Evolutionary conservation across 306 rosid genomes (phyloP).

Genomic region (Prunus mume): DNA sequence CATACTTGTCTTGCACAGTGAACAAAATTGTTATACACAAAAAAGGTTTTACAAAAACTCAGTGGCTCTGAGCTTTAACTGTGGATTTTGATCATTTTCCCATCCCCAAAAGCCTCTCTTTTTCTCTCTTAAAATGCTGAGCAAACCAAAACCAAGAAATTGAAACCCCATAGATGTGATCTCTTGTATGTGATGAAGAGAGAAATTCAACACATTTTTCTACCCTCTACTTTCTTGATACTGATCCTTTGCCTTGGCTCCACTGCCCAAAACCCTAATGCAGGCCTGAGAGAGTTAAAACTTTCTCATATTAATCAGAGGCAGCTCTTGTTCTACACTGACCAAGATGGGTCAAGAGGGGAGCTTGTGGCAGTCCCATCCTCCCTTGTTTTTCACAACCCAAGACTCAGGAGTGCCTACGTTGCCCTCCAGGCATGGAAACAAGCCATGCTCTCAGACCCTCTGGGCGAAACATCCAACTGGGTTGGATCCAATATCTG

Average conservation of each 20-base stretch:
- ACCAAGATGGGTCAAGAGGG: conserved; percentile 9
- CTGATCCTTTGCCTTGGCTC: conserved; percentile 6
- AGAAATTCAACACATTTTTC: neutral
- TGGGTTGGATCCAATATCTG: conserved; percentile 69
- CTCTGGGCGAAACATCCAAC: conserved; percentile 36
- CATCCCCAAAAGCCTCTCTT: neutral
- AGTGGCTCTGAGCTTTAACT: neutral
- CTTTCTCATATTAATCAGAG: neutral
- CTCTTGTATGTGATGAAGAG: conserved; percentile 17
- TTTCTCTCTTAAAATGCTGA: neutral
- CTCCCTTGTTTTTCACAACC: conserved; percentile 42
- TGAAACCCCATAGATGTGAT: conserved; percentile 1
- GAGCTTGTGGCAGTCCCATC: conserved; percentile 8
- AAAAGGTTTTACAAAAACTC: neutral
- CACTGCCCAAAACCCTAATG: conserved; percentile 1
- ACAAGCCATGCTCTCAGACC: conserved; percentile 68
- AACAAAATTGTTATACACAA: neutral
- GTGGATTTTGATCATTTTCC: neutral
- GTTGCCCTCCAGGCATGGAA: conserved; percentile 68
- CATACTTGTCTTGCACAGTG: neutral
- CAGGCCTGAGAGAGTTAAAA: neutral
- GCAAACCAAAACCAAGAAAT: neutral
- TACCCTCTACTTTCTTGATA: neutral
- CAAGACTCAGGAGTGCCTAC: conserved; percentile 51
- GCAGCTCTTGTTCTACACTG: neutral